Evolutionary conservation across 768 basidiomycete genomes (phyloP).

Genomic region (Sistotremastrum suecicum): DNA sequence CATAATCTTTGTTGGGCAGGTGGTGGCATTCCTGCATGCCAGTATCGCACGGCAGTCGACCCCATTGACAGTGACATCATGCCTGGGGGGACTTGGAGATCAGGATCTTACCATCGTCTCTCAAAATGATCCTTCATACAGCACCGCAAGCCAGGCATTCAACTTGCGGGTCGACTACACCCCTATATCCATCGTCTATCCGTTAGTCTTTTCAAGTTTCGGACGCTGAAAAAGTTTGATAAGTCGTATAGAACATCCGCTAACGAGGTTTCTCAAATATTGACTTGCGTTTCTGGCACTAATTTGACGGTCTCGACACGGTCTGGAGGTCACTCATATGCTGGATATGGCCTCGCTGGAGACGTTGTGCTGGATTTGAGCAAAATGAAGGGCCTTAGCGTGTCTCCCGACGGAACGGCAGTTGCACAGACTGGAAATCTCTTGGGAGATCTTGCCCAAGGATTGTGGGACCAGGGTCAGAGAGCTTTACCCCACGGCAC

Average conservation of each 20-base stretch:
- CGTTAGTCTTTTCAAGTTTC: conserved; percentile 2
- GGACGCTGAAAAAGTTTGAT: background rate
- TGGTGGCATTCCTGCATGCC: too few relatives aligned
- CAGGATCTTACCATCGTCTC: background rate
- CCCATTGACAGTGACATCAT: too few relatives aligned
- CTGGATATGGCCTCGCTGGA: conserved; percentile 10
- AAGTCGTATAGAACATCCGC: conserved; percentile 2
- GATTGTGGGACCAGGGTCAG: conserved; percentile 6
- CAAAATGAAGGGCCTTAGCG: conserved; percentile 9
- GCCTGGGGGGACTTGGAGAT: too few relatives aligned
- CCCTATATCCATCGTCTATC: conserved; percentile 8
- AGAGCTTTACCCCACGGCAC: conserved; percentile 13
- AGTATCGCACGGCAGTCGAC: too few relatives aligned
- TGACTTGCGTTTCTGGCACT: conserved; percentile 4
- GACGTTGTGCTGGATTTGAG: conserved; percentile 13
- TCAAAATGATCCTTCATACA: conserved; percentile 3
- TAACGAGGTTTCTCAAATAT: conserved; percentile 2
- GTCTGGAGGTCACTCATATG: conserved; percentile 15
- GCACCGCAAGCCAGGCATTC: conserved; percentile 4
- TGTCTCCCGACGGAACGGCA: conserved; percentile 8
- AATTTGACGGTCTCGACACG: conserved; percentile 6
- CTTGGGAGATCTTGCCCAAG: conserved; percentile 10
- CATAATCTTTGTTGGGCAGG: too few relatives aligned
- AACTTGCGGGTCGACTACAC: conserved; percentile 7
- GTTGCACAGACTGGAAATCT: conserved; percentile 8